Percentiles rank a stretch among this genome's conserved stretches.
These are phyloP conservation scores for Diaporthe humulicola DNA, from an alignment of 2,329 filamentous ascomycete genomes.

Conservation along the genomic window DNA sequence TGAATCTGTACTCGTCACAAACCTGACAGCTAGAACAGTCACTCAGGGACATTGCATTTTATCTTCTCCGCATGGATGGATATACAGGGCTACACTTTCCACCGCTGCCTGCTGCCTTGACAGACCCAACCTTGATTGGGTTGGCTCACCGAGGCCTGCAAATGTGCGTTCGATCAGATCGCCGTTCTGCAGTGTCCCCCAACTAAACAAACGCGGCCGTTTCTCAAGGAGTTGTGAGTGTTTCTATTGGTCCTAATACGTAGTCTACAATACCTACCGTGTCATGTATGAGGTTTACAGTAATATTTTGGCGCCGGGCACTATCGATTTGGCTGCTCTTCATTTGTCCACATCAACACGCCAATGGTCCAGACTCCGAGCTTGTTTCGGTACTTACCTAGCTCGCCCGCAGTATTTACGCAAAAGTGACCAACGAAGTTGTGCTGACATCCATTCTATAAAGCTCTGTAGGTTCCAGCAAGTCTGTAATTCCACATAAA, in stretches of 20 bases:
- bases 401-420: not conserved
- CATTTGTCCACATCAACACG: not conserved
- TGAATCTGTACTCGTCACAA: not conserved
- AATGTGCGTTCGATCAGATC: not conserved
- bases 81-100: not conserved
- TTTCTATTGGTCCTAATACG: not conserved
- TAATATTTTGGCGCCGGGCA: constrained; percentile 17
- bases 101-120: not conserved
- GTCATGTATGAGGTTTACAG: not conserved
- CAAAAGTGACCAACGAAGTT: not conserved
- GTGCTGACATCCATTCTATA: not conserved
- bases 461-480: not conserved
- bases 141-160: not conserved
- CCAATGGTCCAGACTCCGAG: not conserved
- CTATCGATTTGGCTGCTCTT: not conserved
- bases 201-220: not conserved
- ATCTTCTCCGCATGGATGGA: not conserved
- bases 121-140: not conserved
- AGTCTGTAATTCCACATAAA: no score
- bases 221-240: not conserved
- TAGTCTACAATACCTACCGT: not conserved
- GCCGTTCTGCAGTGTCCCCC: not conserved
- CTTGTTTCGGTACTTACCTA: not conserved
- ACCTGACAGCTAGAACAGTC: not conserved
- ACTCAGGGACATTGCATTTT: not conserved